These are phyloP conservation scores for Favolaschia claudopus DNA, from an alignment of 768 basidiomycete genomes.

Conservation along the genomic window DNA sequence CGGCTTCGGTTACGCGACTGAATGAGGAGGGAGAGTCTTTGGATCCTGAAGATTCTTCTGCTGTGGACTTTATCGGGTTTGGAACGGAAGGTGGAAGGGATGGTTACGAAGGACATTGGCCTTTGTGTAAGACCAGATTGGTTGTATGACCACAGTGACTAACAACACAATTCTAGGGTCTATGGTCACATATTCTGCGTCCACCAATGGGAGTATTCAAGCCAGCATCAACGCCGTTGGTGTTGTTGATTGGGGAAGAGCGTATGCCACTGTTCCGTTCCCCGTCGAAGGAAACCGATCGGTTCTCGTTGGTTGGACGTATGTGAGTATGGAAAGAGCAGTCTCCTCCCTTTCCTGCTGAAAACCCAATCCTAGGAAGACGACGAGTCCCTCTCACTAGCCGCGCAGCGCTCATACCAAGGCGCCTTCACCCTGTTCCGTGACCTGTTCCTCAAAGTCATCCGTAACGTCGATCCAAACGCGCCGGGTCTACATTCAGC, in stretches of 20 bases:
- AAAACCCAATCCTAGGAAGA: constrained; percentile 6
- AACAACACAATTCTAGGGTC: constrained; percentile 8
- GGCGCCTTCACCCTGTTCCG: constrained; percentile 24
- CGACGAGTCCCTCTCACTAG: constrained; percentile 15
- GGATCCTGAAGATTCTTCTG: constrained; percentile 7
- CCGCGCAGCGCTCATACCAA: constrained; percentile 21
- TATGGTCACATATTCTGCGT: constrained; percentile 9
- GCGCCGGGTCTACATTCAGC: constrained; percentile 13
- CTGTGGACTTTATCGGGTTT: constrained; percentile 19
- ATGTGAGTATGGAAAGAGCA: not conserved
- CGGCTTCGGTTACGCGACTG: constrained; percentile 16
- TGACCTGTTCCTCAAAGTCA: constrained; percentile 21
- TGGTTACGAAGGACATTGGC: constrained; percentile 22
- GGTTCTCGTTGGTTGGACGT: constrained; percentile 20
- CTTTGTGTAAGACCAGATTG: constrained; percentile 20
- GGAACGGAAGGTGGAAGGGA: constrained; percentile 20
- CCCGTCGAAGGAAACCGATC: constrained; percentile 12
- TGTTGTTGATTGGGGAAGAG: constrained; percentile 15
- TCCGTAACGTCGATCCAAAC: constrained; percentile 21
- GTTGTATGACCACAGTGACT: too few species aligned
- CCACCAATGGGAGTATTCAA: constrained; percentile 10
- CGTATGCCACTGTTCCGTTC: constrained; percentile 20
- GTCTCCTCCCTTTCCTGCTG: not conserved
- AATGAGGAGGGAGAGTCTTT: constrained; percentile 17
- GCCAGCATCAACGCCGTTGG: constrained; percentile 16